A percentile compares a stretch with the other conserved stretches of the same genome.
phyloP scores from a whole-genome alignment of 108 stramenopile species.

The Cyclotella cryptica region DNA sequence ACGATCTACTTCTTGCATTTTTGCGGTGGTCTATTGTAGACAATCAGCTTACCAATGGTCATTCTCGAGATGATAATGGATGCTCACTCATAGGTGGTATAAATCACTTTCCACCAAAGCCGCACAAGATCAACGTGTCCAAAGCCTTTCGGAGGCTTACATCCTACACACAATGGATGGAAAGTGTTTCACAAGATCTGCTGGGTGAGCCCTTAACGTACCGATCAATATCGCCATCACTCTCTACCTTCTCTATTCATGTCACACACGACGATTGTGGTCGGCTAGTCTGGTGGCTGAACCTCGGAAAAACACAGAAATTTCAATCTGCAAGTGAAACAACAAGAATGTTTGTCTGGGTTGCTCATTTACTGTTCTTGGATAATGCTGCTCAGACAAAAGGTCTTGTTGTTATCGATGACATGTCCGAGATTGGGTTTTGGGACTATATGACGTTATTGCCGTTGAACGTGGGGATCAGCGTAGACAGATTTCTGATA shows the following conservation, averaged over 20 bases:
- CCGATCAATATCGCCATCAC: constrained; percentile 45
- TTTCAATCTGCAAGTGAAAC: constrained; percentile 46
- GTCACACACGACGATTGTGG: constrained; percentile 53
- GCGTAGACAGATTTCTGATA: constrained; percentile 67
- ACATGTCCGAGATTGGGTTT: constrained; percentile 58
- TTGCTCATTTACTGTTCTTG: constrained; percentile 62
- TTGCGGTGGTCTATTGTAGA: constrained; percentile 54
- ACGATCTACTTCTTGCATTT: constrained; percentile 60
- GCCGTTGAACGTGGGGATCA: constrained; percentile 60
- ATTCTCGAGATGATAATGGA: constrained; percentile 35
- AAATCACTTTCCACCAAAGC: constrained; percentile 29
- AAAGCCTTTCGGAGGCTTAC: constrained; percentile 74
- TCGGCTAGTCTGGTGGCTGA: constrained; percentile 69
- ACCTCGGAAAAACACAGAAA: constrained; percentile 64
- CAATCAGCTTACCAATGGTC: constrained; percentile 25
- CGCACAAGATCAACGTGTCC: constrained; percentile 60
- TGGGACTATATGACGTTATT: constrained; percentile 66
- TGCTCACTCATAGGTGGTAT: constrained; percentile 46
- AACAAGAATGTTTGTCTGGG: constrained; percentile 62
- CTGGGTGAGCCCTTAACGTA: constrained; percentile 55
- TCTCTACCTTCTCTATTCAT: constrained; percentile 56
- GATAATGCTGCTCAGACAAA: constrained; percentile 62
- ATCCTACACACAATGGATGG: constrained; percentile 71
- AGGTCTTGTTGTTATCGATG: constrained; percentile 59
- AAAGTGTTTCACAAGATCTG: constrained; percentile 59